Evolutionary conservation across 305 asterid species (phyloP).

Genomic region (Fraxinus platypoda): DNA sequence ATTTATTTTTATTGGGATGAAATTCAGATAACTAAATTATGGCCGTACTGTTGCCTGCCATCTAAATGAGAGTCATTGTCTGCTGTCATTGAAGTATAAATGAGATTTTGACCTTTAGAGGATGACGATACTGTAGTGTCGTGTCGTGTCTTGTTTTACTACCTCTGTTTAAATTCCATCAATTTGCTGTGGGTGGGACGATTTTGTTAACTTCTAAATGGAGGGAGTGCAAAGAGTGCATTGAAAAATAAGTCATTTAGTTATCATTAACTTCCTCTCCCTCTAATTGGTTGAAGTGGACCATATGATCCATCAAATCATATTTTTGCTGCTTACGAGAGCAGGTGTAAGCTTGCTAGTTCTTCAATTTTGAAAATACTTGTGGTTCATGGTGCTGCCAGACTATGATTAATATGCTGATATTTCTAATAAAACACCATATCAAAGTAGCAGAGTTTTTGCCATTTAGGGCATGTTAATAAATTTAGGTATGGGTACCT

Average conservation of each 20-base stretch:
- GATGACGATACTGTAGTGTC: not conserved
- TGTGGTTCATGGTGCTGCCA: not conserved
- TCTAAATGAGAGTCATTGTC: not conserved
- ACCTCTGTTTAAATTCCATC: not conserved
- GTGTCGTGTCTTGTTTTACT: not conserved
- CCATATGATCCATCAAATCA: not conserved
- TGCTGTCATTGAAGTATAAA: not conserved
- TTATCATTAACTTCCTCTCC: not conserved
- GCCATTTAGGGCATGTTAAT: not conserved
- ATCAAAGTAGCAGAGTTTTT: not conserved
- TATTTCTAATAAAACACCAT: not conserved
- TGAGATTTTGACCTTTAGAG: not conserved
- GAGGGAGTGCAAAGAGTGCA: not conserved
- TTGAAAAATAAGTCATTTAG: not conserved
- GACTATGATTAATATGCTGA: not conserved
- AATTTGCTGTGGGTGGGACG: not conserved
- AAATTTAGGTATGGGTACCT: not conserved
- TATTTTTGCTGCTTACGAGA: not conserved
- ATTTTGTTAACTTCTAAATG: not conserved
- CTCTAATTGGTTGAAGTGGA: not conserved
- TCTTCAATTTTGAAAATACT: not conserved
- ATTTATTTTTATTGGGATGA: not conserved
- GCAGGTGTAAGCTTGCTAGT: not conserved
- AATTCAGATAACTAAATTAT: not conserved
- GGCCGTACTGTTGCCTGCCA: not conserved